A percentile compares a stretch with the other conserved stretches of the same genome.
These are phyloP conservation scores for Pulveroboletus sp. DNA, from an alignment of 768 basidiomycete species.

Conservation along the genomic window DNA sequence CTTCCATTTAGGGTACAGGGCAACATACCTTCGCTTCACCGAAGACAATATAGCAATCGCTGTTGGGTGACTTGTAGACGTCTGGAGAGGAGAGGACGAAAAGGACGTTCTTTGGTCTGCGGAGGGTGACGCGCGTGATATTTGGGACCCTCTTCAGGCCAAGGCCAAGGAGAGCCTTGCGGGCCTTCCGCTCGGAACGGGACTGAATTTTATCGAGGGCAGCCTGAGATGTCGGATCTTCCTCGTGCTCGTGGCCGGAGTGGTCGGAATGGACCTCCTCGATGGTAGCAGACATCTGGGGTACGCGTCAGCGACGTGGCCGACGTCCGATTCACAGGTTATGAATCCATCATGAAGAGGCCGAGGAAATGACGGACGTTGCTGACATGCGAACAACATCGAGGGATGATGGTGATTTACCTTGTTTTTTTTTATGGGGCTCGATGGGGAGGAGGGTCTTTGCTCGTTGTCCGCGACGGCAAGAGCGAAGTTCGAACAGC, in stretches of 20 bases:
- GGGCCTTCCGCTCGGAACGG: slow-evolving; percentile 89
- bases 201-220: slow-evolving; percentile 93
- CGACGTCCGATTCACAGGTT: slow-evolving; percentile 26
- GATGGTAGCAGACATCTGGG: slow-evolving; percentile 68
- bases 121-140: slow-evolving; percentile 92
- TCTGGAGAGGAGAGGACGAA: slow-evolving; percentile 93
- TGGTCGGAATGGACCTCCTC: slow-evolving; percentile 83
- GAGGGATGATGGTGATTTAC: slow-evolving; percentile 8
- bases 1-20: slow-evolving; percentile 7
- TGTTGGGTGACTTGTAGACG: slow-evolving; percentile 96
- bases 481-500: slow-evolving; percentile 21
- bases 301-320: slow-evolving; percentile 23
- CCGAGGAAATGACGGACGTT: neutral
- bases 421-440: slow-evolving; percentile 16
- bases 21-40: slow-evolving; percentile 84
- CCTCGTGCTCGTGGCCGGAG: slow-evolving; percentile 69
- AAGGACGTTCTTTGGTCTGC: slow-evolving; percentile 93
- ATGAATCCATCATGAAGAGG: slow-evolving; percentile 28
- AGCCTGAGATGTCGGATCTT: slow-evolving; percentile 80
- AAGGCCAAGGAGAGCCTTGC: slow-evolving; percentile 86
- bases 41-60: slow-evolving; percentile 98
- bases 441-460: slow-evolving; percentile 14
- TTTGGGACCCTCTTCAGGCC: slow-evolving; percentile 90
- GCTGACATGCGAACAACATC: neutral
- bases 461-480: slow-evolving; percentile 35